Conservation (phyloP, 805 yeast species). For the Candida taoyuanica region DNA sequence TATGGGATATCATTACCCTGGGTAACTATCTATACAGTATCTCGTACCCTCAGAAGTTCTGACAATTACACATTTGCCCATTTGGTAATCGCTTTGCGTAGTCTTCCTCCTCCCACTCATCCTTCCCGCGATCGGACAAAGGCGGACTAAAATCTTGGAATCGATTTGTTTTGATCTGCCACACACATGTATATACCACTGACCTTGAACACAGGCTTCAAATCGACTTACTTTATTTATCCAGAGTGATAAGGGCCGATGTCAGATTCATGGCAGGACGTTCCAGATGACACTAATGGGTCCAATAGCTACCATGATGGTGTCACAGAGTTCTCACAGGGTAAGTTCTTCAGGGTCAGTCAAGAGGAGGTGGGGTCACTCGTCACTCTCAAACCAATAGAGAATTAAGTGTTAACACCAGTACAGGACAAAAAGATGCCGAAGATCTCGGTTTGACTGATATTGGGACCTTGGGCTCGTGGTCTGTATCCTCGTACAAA, state of each 20-base stretch:
- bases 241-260: too few relatives aligned
- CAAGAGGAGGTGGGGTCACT: too few relatives aligned
- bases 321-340: slow-evolving; percentile 16
- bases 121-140: too few relatives aligned
- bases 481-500: slow-evolving; percentile 78
- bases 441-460: slow-evolving; percentile 63
- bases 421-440: slow-evolving; percentile 46
- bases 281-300: slow-evolving; percentile 17
- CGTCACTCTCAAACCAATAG: too few relatives aligned
- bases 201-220: too few relatives aligned
- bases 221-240: too few relatives aligned
- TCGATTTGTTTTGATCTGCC: too few relatives aligned
- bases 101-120: too few relatives aligned
- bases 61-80: too few relatives aligned
- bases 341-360: slow-evolving; percentile 6
- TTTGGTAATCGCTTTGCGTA: too few relatives aligned
- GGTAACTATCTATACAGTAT: slow-evolving; percentile 15
- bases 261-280: slow-evolving; percentile 31
- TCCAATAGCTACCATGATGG: slow-evolving; percentile 8
- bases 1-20: slow-evolving; percentile 31
- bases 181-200: too few relatives aligned
- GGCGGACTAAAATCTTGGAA: too few relatives aligned
- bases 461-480: slow-evolving; percentile 73
- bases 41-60: slow-evolving; percentile 4
- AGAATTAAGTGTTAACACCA: slow-evolving; percentile 4